Conservation (phyloP, 164 flowering plant species). For the Nelumbo lutea region DNA sequence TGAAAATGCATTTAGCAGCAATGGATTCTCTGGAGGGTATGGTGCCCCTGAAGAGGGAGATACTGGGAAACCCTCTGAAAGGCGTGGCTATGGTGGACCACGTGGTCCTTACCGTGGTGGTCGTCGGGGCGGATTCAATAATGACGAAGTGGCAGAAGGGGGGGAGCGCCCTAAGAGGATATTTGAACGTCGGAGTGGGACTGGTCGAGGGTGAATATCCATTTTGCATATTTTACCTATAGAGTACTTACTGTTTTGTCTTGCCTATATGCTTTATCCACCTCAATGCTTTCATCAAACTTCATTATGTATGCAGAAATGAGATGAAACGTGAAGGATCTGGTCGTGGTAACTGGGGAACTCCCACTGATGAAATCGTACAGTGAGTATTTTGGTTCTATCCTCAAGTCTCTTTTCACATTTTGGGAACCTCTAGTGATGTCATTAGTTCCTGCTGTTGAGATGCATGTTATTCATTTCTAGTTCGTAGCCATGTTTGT, state of each 20-base stretch:
- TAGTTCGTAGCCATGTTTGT: not conserved
- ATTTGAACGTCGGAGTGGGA: conserved; percentile 64
- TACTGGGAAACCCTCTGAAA: conserved; percentile 26
- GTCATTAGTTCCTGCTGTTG: not conserved
- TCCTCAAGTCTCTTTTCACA: not conserved
- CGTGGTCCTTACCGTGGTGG: conserved; percentile 54
- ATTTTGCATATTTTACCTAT: not conserved
- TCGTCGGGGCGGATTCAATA: conserved; percentile 47
- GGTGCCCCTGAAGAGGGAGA: conserved; percentile 37
- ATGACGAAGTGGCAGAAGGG: conserved; percentile 48
- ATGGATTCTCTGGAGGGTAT: conserved; percentile 28
- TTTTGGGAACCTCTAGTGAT: not conserved
- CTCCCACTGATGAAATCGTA: conserved; percentile 46
- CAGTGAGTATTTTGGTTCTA: conserved; percentile 27
- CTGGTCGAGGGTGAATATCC: conserved; percentile 51
- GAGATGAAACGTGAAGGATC: conserved; percentile 60
- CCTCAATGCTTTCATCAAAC: too few species aligned
- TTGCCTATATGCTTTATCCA: not conserved
- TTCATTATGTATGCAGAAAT: conserved; percentile 26
- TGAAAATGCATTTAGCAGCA: conserved; percentile 35
- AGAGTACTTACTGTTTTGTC: not conserved
- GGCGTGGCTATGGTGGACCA: conserved; percentile 46
- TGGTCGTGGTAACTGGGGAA: conserved; percentile 72
- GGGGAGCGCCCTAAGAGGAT: conserved; percentile 49
- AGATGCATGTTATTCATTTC: not conserved